phyloP scores from a whole-genome alignment of 192 early-diverging fungal genomes.

The Rhizoclosmatium sp. region DNA sequence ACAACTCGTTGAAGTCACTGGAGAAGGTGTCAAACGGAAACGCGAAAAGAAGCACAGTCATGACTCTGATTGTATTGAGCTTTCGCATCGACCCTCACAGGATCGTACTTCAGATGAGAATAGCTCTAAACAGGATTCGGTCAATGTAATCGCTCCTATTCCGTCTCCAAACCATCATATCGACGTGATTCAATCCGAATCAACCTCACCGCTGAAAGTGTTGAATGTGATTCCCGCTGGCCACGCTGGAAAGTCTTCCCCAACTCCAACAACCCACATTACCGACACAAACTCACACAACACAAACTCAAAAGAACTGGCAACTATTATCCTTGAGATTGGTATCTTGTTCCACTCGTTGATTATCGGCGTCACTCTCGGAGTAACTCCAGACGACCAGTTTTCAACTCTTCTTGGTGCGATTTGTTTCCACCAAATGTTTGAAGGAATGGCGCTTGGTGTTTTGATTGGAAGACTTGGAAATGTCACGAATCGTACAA shows the following conservation, averaged over 20 bases:
- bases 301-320: slow-evolving; percentile 16
- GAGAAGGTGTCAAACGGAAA: neutral
- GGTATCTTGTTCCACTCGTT: slow-evolving; percentile 59
- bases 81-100: neutral
- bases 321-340: slow-evolving; percentile 50
- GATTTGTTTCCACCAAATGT: slow-evolving; percentile 57
- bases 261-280: neutral
- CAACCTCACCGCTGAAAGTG: neutral
- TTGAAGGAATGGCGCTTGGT: slow-evolving; percentile 49
- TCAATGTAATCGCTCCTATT: neutral
- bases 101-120: neutral
- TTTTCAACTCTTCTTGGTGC: slow-evolving; percentile 56
- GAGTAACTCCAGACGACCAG: slow-evolving; percentile 36
- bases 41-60: neutral
- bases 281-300: neutral
- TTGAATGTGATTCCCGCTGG: neutral
- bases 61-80: neutral
- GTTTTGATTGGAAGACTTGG: slow-evolving; percentile 28
- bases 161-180: neutral
- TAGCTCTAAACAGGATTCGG: neutral
- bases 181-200: neutral
- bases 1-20: slow-evolving; percentile 41
- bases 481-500: neutral
- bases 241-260: neutral
- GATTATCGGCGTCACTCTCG: slow-evolving; percentile 45